Percentiles rank a stretch among this genome's conserved stretches.
Conservation (phyloP, 2,329 filamentous ascomycete species). For the Diaporthe sp. region DNA sequence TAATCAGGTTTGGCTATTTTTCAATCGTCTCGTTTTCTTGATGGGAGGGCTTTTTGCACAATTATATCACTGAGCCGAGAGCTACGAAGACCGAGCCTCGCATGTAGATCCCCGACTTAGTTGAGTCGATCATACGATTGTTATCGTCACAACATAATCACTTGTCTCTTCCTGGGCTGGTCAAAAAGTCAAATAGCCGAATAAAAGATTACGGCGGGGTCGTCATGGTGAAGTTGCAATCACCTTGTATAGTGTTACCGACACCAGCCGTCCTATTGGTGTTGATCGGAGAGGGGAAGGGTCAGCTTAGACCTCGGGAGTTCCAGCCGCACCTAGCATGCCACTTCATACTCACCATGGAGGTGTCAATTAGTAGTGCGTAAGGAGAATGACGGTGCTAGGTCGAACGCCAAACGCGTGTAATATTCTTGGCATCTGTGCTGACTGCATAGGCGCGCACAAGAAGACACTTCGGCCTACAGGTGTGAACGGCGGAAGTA, state of each 20-base stretch:
- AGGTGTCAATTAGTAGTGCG: neutral
- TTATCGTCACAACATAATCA: neutral
- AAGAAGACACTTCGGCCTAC: neutral
- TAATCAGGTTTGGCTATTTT: fast-evolving
- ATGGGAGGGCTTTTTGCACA: neutral
- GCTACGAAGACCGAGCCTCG: neutral
- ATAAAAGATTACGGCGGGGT: neutral
- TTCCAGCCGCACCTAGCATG: no score
- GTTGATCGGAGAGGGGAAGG: neutral
- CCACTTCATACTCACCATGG: neutral
- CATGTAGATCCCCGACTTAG: neutral
- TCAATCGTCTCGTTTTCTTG: neutral
- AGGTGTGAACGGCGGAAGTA: neutral
- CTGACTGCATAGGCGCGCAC: neutral
- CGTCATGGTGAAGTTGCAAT: neutral
- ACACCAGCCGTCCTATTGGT: neutral
- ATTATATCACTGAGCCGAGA: neutral
- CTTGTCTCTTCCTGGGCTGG: neutral
- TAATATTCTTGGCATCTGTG: neutral
- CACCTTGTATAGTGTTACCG: neutral
- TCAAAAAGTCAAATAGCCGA: neutral
- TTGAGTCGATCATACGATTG: neutral
- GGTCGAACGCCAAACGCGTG: neutral
- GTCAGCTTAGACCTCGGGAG: neutral
- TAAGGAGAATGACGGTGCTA: neutral